Conservation (phyloP, 2,329 filamentous ascomycete species). For the Aspergillus sp. region DNA sequence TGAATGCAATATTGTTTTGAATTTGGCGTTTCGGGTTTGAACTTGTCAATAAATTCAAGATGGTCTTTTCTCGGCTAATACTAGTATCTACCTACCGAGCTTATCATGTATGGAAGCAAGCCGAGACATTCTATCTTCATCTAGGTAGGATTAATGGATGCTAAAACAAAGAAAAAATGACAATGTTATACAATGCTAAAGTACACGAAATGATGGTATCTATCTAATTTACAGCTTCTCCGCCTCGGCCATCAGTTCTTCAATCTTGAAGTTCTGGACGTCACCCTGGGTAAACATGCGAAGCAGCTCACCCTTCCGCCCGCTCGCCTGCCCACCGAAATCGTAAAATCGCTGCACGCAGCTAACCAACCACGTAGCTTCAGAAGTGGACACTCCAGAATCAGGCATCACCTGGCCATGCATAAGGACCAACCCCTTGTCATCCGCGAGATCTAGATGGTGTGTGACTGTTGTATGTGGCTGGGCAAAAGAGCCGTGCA, state of each 20-base stretch:
- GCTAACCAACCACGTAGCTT: slow-evolving; percentile 88
- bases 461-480: slow-evolving; percentile 95
- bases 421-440: slow-evolving; percentile 79
- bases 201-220: background rate
- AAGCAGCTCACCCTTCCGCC: slow-evolving; percentile 68
- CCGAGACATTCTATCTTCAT: background rate
- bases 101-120: background rate
- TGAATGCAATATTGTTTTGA: background rate
- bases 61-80: background rate
- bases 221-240: slow-evolving; percentile 63
- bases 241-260: slow-evolving; percentile 82
- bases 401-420: slow-evolving; percentile 77
- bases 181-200: slow-evolving; percentile 4
- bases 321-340: slow-evolving; percentile 56
- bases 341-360: slow-evolving; percentile 91
- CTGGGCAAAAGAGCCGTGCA: slow-evolving; percentile 81
- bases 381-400: slow-evolving; percentile 71
- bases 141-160: background rate
- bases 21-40: slow-evolving; percentile 4
- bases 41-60: background rate
- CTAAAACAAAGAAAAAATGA: background rate
- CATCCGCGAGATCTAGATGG: slow-evolving; percentile 73
- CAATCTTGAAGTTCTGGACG: slow-evolving; percentile 69
- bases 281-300: slow-evolving; percentile 82
- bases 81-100: background rate